Evolutionary conservation across 495 filamentous ascomycete species (phyloP).

Genomic region (Emericellopsis terricola): DNA sequence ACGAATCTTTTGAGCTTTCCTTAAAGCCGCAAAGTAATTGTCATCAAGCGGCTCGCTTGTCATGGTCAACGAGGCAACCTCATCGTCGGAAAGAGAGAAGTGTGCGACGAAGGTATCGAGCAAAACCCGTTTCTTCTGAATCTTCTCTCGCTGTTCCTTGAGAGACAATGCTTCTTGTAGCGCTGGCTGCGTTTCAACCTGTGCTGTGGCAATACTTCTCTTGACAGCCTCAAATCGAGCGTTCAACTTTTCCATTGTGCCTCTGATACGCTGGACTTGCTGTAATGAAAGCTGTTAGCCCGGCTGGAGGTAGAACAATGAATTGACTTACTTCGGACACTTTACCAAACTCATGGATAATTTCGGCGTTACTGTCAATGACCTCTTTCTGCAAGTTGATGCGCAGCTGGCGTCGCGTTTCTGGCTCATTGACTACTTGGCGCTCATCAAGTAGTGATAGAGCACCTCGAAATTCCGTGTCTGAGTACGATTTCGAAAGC

Average conservation of each 20-base stretch:
- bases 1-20: constrained; percentile 70
- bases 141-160: constrained; percentile 52
- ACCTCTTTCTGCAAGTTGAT: constrained; percentile 84
- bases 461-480: constrained; percentile 79
- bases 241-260: constrained; percentile 60
- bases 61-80: constrained; percentile 51
- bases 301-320: not conserved
- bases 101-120: constrained; percentile 70
- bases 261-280: constrained; percentile 79
- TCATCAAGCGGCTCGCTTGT: constrained; percentile 69
- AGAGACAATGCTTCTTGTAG: constrained; percentile 64
- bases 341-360: constrained; percentile 76
- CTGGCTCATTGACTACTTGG: constrained; percentile 54
- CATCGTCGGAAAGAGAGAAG: constrained; percentile 70
- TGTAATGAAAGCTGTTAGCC: constrained; percentile 15
- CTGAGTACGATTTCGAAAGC: constrained; percentile 81
- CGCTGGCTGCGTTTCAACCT: constrained; percentile 54
- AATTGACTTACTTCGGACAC: constrained; percentile 58
- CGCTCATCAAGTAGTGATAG: constrained; percentile 58
- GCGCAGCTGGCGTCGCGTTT: constrained; percentile 62
- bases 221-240: constrained; percentile 69
- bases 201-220: constrained; percentile 53
- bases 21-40: constrained; percentile 65
- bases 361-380: constrained; percentile 80
- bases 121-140: constrained; percentile 73